phyloP scores from a whole-genome alignment of 768 basidiomycete species.

The Phaeotremella fagi region DNA sequence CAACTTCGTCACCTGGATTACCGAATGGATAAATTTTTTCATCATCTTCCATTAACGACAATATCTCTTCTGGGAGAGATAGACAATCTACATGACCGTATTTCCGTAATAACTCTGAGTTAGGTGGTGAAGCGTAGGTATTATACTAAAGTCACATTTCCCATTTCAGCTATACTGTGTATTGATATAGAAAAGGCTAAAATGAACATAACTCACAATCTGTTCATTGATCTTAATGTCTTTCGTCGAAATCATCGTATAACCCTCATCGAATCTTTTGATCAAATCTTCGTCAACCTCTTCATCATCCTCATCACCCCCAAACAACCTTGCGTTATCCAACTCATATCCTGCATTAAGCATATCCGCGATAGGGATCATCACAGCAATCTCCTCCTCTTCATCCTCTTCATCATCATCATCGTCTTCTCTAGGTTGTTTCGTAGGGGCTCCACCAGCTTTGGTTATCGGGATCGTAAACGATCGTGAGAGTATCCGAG shows the following conservation, averaged over 20 bases:
- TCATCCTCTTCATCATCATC: slow-evolving; percentile 53
- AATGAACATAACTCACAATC: slow-evolving; percentile 62
- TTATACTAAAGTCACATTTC: slow-evolving; percentile 62
- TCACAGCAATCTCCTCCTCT: slow-evolving; percentile 64
- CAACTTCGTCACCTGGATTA: slow-evolving; percentile 46
- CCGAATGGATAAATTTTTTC: slow-evolving; percentile 34
- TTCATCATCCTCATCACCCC: slow-evolving; percentile 69
- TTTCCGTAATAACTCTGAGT: slow-evolving; percentile 84
- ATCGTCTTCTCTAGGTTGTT: slow-evolving; percentile 8
- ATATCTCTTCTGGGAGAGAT: slow-evolving; percentile 35
- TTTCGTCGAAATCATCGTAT: slow-evolving; percentile 59
- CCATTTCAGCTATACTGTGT: neutral
- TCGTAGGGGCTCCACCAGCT: slow-evolving; percentile 44
- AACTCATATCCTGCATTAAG: slow-evolving; percentile 80
- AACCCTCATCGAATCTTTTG: slow-evolving; percentile 9
- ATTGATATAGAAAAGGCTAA: too few species aligned
- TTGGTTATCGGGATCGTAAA: slow-evolving; percentile 71
- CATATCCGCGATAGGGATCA: slow-evolving; percentile 97
- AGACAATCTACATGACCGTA: slow-evolving; percentile 88
- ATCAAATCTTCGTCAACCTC: slow-evolving; percentile 7
- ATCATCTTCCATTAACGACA: slow-evolving; percentile 13
- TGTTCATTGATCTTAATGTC: slow-evolving; percentile 72
- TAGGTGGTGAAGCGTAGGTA: slow-evolving; percentile 89
- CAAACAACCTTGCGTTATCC: slow-evolving; percentile 82
- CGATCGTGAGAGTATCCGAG: slow-evolving; percentile 83